These are phyloP conservation scores for Solidago caesia DNA, from an alignment of 129 eudicot species.

Conservation along the genomic window DNA sequence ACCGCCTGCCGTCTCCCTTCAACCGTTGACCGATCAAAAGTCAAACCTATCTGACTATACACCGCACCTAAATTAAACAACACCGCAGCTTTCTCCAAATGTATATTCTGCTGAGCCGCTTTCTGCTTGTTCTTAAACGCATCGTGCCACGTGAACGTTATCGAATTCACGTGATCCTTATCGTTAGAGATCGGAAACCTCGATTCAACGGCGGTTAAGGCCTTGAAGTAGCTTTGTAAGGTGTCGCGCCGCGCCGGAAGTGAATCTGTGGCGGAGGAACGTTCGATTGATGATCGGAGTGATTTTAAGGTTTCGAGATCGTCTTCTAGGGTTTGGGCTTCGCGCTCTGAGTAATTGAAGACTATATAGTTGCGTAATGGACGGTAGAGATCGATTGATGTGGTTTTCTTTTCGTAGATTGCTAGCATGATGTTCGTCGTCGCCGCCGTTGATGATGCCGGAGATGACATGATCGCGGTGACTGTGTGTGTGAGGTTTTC, in stretches of 20 bases:
- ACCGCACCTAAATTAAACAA: constrained; percentile 93
- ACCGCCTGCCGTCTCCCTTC: constrained; percentile 87
- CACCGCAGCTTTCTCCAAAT: constrained; percentile 88
- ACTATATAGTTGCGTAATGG: constrained; percentile 90
- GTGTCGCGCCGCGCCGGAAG: constrained; percentile 80
- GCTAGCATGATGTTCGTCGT: constrained; percentile 81
- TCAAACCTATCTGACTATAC: constrained; percentile 79
- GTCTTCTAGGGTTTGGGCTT: constrained; percentile 91
- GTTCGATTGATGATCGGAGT: constrained; percentile 58
- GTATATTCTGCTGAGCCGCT: constrained; percentile 78
- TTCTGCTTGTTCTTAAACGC: constrained; percentile 71
- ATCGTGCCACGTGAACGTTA: constrained; percentile 85
- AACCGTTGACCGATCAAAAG: constrained; percentile 61
- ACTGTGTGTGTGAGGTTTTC: background rate
- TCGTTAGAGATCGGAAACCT: constrained; percentile 87
- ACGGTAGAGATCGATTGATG: constrained; percentile 67
- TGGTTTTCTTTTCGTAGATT: constrained; percentile 83
- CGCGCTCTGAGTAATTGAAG: constrained; percentile 88
- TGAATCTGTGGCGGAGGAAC: constrained; percentile 48
- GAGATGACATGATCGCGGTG: constrained; percentile 55
- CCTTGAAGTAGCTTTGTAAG: constrained; percentile 64
- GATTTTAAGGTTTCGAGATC: constrained; percentile 83
- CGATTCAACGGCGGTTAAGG: constrained; percentile 77
- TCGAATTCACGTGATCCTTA: constrained; percentile 66
- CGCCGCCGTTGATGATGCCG: constrained; percentile 66